Evolutionary conservation across 2,329 filamentous ascomycete genomes (phyloP), one percentile per base, ranked within the genome.

Genomic region (Neopestalotiopsis clavispora): DNA sequence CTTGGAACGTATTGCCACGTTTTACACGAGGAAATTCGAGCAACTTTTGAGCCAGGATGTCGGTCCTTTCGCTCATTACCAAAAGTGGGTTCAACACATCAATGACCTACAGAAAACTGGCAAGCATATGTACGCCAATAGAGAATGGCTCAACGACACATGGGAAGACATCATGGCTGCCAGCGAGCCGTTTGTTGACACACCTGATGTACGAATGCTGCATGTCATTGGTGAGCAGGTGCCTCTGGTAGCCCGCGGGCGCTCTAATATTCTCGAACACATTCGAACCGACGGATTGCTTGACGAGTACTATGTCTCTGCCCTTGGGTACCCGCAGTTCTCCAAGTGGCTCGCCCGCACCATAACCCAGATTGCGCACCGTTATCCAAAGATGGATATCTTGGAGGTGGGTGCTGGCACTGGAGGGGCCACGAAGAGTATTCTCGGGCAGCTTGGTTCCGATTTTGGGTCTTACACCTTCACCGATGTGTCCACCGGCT

Each of bases 351-450:
- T 68, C 17, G 42, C n/a, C 3, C 5, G 1, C 4, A 14, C 28
- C 1, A 59, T 72, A 4, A 69, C 63, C 28, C 69, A 72, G 45
- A 65, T 72, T 20, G 30, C 61, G 6, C 68, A 73, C 42, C 58
- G 67, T 0, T 71, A 69, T 59, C 82, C 77, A 0, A 76, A 78
- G 23, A 72, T 80, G 45, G 78, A 78, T 2, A 75, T 84, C 30
- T 67, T 85, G 4, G 74, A 75, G 30, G 75, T 82, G 1, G 81
- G 82, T 63, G 82, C 79, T 14, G 83, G 83, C 1, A 83, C 80
- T 1, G 83, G 82, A 1, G 78, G 76, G 5, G 75, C 80, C 0
- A 85, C 84, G 0, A 72, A 76, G 9, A 40, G 57, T 0, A 72
- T 84, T 17, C 68, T 85, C 3, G 69, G 75, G 1, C 38, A 65